Evolutionary conservation across 306 rosid genomes (phyloP).

Genomic region (Potentilla sterilis): DNA sequence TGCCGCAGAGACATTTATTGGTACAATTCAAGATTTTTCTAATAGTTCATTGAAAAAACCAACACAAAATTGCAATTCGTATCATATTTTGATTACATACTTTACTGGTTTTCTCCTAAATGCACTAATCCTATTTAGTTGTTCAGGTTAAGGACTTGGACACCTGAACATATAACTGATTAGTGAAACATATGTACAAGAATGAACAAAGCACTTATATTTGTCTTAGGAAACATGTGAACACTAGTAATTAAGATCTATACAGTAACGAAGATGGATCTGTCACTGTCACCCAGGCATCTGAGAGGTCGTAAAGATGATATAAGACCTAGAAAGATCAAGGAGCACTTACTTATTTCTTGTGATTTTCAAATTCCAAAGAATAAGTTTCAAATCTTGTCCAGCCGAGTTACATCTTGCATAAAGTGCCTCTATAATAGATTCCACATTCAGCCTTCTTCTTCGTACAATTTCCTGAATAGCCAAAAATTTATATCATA

Average conservation of each 20-base stretch:
- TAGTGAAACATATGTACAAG: neutral
- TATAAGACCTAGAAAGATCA: constrained; percentile 19
- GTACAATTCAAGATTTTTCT: neutral
- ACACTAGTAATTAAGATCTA: neutral
- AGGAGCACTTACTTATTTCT: constrained; percentile 55
- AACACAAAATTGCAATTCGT: constrained; percentile 6
- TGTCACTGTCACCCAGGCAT: neutral
- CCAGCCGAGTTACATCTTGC: constrained; percentile 37
- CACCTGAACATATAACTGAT: neutral
- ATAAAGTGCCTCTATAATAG: constrained; percentile 55
- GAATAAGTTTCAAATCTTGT: constrained; percentile 35
- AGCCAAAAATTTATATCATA: constrained; percentile 15
- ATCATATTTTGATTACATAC: neutral
- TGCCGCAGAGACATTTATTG: neutral
- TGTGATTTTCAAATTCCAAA: constrained; percentile 53
- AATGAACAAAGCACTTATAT: neutral
- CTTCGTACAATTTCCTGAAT: constrained; percentile 48
- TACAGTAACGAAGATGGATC: neutral
- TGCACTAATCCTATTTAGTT: neutral
- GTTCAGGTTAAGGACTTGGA: neutral
- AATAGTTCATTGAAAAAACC: neutral
- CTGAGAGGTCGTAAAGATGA: neutral
- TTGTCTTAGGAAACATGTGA: neutral
- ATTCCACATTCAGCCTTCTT: constrained; percentile 54
- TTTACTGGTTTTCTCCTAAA: neutral